Base-by-base conservation (phyloP, 163 green algal species). In the Chlamydomonas reinhardtii region DNA sequence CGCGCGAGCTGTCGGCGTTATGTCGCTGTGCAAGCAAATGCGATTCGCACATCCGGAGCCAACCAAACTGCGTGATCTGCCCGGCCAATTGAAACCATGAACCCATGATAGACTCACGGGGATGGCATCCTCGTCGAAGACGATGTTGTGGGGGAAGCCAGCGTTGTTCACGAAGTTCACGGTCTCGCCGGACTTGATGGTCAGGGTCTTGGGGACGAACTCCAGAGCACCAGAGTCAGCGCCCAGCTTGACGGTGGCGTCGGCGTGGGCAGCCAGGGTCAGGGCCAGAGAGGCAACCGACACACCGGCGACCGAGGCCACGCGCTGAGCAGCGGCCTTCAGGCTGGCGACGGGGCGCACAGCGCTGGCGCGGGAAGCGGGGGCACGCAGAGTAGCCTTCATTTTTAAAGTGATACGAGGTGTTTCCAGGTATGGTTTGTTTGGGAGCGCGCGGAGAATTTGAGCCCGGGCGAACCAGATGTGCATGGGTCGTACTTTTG, bases 121-220 rank as follows among this genome's bases (percentile, higher is more conserved):
- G 68, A 98, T 92, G n/a, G 91, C 94, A 78, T 99, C 97, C 96
- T 99, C 97, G 87, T 99, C 97, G 91, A 99, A 99, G 71, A 99
- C 95, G 64, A 99, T 64, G 95, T 99, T 99, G 94, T 97, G 94
- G 84, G 91, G 91, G 86, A 93, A 99, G 84, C 96, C 96, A 74
- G 93, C 94, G 94, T 98, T 98, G 95, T 98, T 98, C 17, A 92
- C 89, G 84, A 94, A 99, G 85, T 91, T 96, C 32, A 99, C 90
- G 70, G 84, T 92, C 89, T 99, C 97, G 90, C 97, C 97, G 48
- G 95, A 90, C 80, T 90, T 91, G 78, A 93, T 83, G 80, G 88
- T 91, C 59, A 98, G 71, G 72, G 71, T 94, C 65, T 88, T 59
- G 71, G 97, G 97, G 72, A 97, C 97, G 91, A 99, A 99, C 12